Evolutionary conservation across 1,284 basidiomycete genomes (phyloP).

Genomic region (Flammula alnicola): DNA sequence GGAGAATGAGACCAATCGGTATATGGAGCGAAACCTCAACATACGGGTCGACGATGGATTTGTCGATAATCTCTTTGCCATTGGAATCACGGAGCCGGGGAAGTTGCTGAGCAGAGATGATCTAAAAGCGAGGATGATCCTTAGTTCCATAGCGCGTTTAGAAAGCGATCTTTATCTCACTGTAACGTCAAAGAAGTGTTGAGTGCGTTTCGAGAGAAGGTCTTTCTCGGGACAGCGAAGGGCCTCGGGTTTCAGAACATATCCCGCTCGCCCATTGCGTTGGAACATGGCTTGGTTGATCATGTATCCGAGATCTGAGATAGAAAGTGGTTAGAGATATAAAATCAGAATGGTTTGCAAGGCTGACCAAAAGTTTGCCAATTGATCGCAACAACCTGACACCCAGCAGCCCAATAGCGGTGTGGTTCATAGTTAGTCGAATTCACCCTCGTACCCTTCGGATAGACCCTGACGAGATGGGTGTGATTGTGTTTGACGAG

Average conservation of each 20-base stretch:
- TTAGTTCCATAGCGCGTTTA: neutral
- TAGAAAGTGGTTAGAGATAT: too few relatives aligned
- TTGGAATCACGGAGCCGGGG: constrained; percentile 73
- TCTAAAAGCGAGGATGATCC: constrained; percentile 25
- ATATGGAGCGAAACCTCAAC: constrained; percentile 81
- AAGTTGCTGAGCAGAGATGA: constrained; percentile 94
- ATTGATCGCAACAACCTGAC: constrained; percentile 96
- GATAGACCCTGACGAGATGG: constrained; percentile 91
- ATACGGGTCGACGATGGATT: constrained; percentile 70
- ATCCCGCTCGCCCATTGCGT: constrained; percentile 84
- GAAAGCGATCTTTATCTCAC: neutral
- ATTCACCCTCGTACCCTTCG: constrained; percentile 80
- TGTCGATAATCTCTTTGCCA: constrained; percentile 66
- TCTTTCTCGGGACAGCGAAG: constrained; percentile 74
- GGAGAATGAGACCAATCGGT: constrained; percentile 65
- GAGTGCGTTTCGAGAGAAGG: constrained; percentile 55
- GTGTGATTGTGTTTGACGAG: constrained; percentile 89
- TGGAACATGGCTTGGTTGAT: constrained; percentile 97
- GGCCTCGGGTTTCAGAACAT: constrained; percentile 88
- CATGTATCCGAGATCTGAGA: constrained; percentile 86
- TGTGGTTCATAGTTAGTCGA: constrained; percentile 93
- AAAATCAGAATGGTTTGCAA: constrained; percentile 15
- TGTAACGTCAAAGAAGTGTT: constrained; percentile 69
- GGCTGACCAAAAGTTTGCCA: constrained; percentile 92
- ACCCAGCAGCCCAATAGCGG: constrained; percentile 89